Evolutionary conservation across 495 filamentous ascomycete species (phyloP).

Genomic region (Neurospora hispaniola): DNA sequence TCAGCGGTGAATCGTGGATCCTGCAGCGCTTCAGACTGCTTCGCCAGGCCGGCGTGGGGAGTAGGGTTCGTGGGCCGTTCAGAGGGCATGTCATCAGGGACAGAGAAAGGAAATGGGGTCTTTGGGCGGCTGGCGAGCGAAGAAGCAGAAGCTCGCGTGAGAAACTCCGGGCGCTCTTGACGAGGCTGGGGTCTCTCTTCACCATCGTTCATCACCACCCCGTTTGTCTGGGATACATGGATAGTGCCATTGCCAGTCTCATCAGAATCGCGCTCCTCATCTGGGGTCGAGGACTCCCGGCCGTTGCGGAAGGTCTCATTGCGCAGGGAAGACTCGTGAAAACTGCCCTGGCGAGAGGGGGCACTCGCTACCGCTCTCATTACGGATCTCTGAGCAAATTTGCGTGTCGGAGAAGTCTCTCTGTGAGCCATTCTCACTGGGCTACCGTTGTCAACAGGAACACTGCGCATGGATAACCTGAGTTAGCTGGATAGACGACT

Average conservation of each 20-base stretch:
- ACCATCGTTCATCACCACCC: neutral
- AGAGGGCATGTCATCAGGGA: neutral
- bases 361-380: neutral
- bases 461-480: neutral
- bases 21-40: neutral
- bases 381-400: neutral
- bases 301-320: neutral
- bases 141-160: neutral
- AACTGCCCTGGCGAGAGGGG: neutral
- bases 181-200: neutral
- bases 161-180: neutral
- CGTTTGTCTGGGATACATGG: neutral
- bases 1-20: neutral
- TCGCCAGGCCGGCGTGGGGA: conserved; percentile 1
- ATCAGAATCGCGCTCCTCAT: neutral
- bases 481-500: neutral
- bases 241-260: neutral
- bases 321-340: neutral
- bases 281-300: neutral
- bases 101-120: neutral
- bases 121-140: neutral
- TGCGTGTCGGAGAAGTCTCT: neutral
- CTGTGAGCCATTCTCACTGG: neutral
- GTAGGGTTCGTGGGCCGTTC: conserved; percentile 5
- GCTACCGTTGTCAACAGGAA: neutral